Conservation (phyloP, 257 asterid species). For the Solanum verrucosum region DNA sequence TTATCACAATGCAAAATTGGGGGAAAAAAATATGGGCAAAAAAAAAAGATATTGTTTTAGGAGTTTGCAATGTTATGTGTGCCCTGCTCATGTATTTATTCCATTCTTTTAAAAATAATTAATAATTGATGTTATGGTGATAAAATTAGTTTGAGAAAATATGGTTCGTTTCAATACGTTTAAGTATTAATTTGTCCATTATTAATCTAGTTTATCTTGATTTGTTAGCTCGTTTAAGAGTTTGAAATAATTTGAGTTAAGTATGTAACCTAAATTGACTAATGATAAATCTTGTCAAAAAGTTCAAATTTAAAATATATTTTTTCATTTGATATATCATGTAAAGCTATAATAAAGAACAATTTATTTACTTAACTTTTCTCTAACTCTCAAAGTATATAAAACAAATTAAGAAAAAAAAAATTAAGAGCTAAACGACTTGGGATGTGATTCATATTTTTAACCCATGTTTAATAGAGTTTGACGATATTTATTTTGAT, state of each 20-base stretch:
- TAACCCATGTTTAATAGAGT: neutral
- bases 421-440: neutral
- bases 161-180: neutral
- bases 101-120: no score
- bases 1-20: no score
- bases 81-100: no score
- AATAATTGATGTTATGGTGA: accelerated
- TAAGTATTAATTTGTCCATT: neutral
- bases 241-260: neutral
- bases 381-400: neutral
- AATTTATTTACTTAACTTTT: neutral
- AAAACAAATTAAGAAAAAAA: neutral
- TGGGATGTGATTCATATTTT: neutral
- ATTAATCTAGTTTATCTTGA: neutral
- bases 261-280: neutral
- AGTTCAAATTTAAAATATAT: neutral
- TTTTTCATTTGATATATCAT: neutral
- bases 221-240: neutral
- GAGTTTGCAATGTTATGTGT: no score
- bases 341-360: neutral
- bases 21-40: no score
- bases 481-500: neutral
- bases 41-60: no score
- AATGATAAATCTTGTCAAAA: neutral
- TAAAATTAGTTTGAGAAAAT: neutral